phyloP scores from a whole-genome alignment of 495 filamentous ascomycete genomes.

The Cairneyella variabilis region DNA sequence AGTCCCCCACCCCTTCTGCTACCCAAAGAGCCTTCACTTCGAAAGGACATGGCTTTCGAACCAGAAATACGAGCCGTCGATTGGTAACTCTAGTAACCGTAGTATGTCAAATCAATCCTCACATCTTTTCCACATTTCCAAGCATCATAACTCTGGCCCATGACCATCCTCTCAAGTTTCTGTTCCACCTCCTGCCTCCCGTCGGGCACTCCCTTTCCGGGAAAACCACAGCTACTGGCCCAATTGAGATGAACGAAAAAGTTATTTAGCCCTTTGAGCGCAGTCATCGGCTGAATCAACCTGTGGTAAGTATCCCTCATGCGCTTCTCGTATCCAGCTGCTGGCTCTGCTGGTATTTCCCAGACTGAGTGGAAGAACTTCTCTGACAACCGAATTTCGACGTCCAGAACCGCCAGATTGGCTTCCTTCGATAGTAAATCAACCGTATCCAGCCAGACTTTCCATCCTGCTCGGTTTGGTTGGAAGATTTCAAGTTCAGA shows the following conservation, averaged over 20 bases:
- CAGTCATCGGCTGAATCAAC: neutral
- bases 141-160: neutral
- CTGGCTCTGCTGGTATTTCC: neutral
- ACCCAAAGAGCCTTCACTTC: no score
- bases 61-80: no score
- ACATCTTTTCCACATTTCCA: slow-evolving; percentile 1
- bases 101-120: no score
- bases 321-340: neutral
- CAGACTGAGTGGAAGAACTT: neutral
- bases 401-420: neutral
- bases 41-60: no score
- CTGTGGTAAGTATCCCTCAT: neutral
- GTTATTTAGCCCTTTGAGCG: neutral
- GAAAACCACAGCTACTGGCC: neutral
- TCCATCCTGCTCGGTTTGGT: neutral
- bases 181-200: neutral
- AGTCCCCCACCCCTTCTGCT: no score
- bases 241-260: slow-evolving; percentile 1
- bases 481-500: neutral
- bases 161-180: neutral
- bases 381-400: neutral
- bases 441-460: neutral
- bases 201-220: neutral
- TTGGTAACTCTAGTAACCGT: no score
- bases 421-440: neutral